Percentiles rank a stretch among this genome's conserved stretches.
phyloP scores from a whole-genome alignment of 2,329 filamentous ascomycete genomes.

The Alternaria arbusti region DNA sequence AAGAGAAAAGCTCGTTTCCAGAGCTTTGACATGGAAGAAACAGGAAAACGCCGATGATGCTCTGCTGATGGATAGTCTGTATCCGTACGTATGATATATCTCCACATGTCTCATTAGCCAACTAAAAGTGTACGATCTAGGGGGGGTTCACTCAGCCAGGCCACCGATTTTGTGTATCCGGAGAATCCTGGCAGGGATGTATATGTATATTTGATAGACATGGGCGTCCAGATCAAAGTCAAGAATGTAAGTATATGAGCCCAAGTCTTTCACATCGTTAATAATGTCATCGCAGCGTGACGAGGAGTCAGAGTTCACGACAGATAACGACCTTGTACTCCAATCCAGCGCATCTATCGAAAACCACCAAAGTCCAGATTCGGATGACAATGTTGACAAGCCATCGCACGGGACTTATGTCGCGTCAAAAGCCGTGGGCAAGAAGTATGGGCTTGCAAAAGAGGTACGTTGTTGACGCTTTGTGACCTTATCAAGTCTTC shows the following conservation, averaged over 20 bases:
- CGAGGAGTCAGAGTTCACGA: fast-evolving
- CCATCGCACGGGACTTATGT: neutral
- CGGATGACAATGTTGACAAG: neutral
- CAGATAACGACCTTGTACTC: neutral
- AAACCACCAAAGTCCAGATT: neutral
- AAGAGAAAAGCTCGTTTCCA: too few relatives aligned
- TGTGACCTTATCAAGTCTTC: too few relatives aligned
- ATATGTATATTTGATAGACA: neutral
- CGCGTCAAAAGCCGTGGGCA: neutral
- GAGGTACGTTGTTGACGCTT: neutral
- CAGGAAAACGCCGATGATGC: too few relatives aligned
- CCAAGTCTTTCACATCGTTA: neutral
- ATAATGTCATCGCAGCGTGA: fast-evolving
- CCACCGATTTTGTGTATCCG: neutral
- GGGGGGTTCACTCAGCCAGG: too few relatives aligned
- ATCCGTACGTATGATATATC: too few relatives aligned
- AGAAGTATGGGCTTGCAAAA: neutral
- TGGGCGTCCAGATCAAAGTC: neutral
- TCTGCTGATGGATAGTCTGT: too few relatives aligned
- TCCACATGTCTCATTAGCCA: too few relatives aligned
- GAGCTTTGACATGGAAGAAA: too few relatives aligned
- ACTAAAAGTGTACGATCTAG: too few relatives aligned
- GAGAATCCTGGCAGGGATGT: neutral
- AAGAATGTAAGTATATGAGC: neutral
- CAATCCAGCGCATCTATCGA: neutral